Evolutionary conservation across 192 early-diverging fungal species (phyloP).

Genomic region (Mortierella alpina): DNA sequence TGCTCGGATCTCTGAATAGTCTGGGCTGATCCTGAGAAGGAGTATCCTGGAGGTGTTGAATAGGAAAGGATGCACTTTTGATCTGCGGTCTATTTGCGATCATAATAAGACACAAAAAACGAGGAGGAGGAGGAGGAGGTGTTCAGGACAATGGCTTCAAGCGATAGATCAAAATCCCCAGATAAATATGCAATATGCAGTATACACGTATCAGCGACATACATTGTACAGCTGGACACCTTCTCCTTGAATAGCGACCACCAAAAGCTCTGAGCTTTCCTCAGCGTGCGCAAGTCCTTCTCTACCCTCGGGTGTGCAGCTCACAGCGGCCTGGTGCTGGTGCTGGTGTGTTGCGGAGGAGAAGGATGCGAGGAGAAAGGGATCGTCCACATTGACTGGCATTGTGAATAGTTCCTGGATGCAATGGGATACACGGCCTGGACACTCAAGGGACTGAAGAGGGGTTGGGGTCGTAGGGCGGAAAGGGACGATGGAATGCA

Average conservation of each 20-base stretch:
- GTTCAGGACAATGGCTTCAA: background rate
- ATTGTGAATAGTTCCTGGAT: slow-evolving; percentile 20
- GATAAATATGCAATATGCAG: background rate
- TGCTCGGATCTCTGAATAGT: slow-evolving; percentile 35
- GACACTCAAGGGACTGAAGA: too few species aligned
- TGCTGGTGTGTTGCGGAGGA: slow-evolving; percentile 49
- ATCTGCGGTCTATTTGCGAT: slow-evolving; percentile 52
- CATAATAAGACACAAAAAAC: too few species aligned
- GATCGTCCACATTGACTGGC: slow-evolving; percentile 62
- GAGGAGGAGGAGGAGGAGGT: too few species aligned
- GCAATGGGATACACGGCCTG: too few species aligned
- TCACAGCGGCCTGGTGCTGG: slow-evolving; percentile 30
- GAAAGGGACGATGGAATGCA: too few species aligned
- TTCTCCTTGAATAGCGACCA: slow-evolving; percentile 62
- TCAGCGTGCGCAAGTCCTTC: slow-evolving; percentile 6
- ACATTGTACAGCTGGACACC: slow-evolving; percentile 66
- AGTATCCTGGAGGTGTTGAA: slow-evolving; percentile 61
- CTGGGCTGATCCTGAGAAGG: slow-evolving; percentile 57
- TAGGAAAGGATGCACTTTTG: slow-evolving; percentile 64
- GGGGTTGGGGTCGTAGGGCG: too few species aligned
- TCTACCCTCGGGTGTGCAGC: slow-evolving; percentile 31
- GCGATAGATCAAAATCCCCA: background rate
- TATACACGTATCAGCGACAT: background rate
- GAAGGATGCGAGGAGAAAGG: slow-evolving; percentile 60
- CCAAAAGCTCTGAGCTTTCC: slow-evolving; percentile 42